These are phyloP conservation scores for Arctostaphylos glauca DNA, from an alignment of 148 eudicot species.

Conservation along the genomic window DNA sequence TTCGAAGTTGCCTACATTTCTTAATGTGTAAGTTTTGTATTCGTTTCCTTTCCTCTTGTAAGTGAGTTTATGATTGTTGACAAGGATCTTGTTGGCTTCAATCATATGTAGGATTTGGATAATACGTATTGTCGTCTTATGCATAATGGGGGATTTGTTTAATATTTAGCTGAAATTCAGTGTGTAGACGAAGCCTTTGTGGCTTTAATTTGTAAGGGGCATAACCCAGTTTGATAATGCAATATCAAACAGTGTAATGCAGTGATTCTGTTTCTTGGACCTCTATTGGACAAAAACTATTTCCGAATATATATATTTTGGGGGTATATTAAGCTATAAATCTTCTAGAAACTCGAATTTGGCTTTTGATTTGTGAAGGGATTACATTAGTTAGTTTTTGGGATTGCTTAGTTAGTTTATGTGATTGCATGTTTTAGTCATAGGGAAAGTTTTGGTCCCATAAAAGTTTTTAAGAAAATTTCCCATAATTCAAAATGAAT, in stretches of 20 bases:
- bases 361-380: neutral
- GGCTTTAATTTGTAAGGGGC: neutral
- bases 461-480: too few relatives aligned
- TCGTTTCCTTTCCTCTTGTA: neutral
- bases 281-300: neutral
- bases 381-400: neutral
- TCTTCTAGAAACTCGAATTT: neutral
- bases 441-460: neutral
- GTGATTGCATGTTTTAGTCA: neutral
- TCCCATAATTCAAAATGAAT: too few relatives aligned
- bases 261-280: neutral
- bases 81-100: neutral
- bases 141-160: neutral
- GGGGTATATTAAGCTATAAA: neutral
- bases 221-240: neutral
- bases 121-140: neutral
- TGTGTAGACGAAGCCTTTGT: neutral
- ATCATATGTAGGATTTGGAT: neutral
- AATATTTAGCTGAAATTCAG: neutral
- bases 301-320: neutral
- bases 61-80: neutral
- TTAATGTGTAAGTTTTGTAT: neutral
- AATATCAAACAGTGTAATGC: neutral
- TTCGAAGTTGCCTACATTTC: neutral
- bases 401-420: neutral